Evolutionary conservation across 2,329 filamentous ascomycete genomes (phyloP), one percentile per base, ranked within the genome.

Genomic region (Cladosporium sphaerospermum): DNA sequence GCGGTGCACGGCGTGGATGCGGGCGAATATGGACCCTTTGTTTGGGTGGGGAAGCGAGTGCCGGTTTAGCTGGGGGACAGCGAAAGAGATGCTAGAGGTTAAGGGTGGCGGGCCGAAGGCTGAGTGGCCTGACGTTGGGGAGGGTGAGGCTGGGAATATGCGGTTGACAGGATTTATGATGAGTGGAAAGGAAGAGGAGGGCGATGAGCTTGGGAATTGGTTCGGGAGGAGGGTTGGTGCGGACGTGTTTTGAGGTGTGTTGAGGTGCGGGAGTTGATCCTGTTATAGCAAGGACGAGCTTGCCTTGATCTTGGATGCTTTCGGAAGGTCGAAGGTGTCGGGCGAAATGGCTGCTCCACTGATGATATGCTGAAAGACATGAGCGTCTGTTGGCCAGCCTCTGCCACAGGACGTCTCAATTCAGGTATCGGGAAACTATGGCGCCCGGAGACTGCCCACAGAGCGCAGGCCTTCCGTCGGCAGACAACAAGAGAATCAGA

Each of bases 11-110:
- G 70, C 73, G 18, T 99, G 93, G 92, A 69, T 99, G 66, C 88
- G 84, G 71, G 75, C 74, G 37, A 93, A 92, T 59, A 92, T 96
- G 84, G 85, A 99, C 65, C 88, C 89, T 2, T 73, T 97, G 1
- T 99, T 97, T 73, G 93, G 93, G 11, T 99, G 93, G 92, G 91
- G 92, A 0, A 81, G 81, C 19, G 91, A 97, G 71, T 95, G 89
- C 67, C 79, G 93, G 4, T 97, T 96, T 66, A 96, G 90, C 65
- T 99, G 93, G 93, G 88, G 87, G 0, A 97, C 93, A 1, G 88
- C 88, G 2, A 96, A 95, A 73, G 91, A 97, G 64, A 81, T 97
- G 82, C 74, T 99, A 3, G 91, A 96, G 60, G 74, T 76, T n/a
- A 89, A 87, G 68, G 76, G 75, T 19, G 82, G 80, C 3, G 78